phyloP scores from a whole-genome alignment of 352 stramenopile species.

The Pythium volutum region DNA sequence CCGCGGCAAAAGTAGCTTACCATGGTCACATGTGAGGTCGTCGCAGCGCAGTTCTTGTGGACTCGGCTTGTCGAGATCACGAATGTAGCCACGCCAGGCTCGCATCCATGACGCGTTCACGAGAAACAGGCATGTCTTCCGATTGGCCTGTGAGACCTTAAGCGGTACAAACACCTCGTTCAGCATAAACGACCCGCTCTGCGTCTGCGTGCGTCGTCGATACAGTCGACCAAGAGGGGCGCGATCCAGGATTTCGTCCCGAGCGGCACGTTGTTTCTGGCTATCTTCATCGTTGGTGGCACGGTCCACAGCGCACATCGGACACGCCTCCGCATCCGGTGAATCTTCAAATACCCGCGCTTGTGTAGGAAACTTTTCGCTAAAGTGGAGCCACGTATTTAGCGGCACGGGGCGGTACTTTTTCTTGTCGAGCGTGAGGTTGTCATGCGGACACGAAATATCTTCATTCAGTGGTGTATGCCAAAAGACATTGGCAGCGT shows the following conservation, averaged over 20 bases:
- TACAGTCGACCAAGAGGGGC: slow-evolving; percentile 51
- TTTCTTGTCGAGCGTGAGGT: slow-evolving; percentile 65
- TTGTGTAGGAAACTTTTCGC: slow-evolving; percentile 48
- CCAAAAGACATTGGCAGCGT: slow-evolving; percentile 29
- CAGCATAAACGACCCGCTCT: slow-evolving; percentile 33
- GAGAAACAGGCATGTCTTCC: slow-evolving; percentile 48
- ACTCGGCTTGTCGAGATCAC: slow-evolving; percentile 45
- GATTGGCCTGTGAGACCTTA: neutral
- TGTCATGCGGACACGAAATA: slow-evolving; percentile 66
- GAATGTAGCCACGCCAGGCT: slow-evolving; percentile 72
- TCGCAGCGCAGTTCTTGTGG: slow-evolving; percentile 34
- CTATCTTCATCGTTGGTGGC: slow-evolving; percentile 50
- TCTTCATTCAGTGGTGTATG: slow-evolving; percentile 61
- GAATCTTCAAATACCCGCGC: slow-evolving; percentile 35
- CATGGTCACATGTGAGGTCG: slow-evolving; percentile 47
- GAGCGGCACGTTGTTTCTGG: slow-evolving; percentile 37
- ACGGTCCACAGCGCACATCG: slow-evolving; percentile 49
- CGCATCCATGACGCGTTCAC: slow-evolving; percentile 53
- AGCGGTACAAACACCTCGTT: slow-evolving; percentile 41
- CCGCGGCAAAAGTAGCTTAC: slow-evolving; percentile 53
- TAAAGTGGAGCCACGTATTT: slow-evolving; percentile 64
- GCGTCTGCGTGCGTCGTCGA: slow-evolving; percentile 29
- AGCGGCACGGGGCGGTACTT: slow-evolving; percentile 51
- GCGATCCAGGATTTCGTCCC: slow-evolving; percentile 59
- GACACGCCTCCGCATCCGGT: slow-evolving; percentile 34